phyloP scores from a whole-genome alignment of 345 rosid species.

The Melastoma malabathricum region DNA sequence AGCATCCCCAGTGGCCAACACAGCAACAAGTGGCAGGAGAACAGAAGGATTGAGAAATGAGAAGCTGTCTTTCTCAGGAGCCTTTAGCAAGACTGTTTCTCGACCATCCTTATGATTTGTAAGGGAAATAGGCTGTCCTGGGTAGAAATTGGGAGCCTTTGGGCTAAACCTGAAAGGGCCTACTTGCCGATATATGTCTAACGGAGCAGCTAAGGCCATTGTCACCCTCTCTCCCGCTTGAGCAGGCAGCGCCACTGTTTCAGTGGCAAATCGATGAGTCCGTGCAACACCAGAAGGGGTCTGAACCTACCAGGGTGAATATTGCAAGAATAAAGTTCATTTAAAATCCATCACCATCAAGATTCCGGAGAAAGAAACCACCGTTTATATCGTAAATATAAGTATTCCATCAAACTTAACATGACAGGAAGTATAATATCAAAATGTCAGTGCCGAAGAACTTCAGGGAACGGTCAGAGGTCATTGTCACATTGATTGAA shows the following conservation, averaged over 20 bases:
- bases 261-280: slow-evolving; percentile 86
- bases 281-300: slow-evolving; percentile 83
- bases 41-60: slow-evolving; percentile 46
- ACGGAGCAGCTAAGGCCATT: slow-evolving; percentile 75
- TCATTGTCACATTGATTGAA: too few relatives aligned
- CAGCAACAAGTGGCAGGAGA: slow-evolving; percentile 55
- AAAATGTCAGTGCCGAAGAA: too few relatives aligned
- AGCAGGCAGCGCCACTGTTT: slow-evolving; percentile 85
- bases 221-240: slow-evolving; percentile 94
- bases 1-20: slow-evolving; percentile 85
- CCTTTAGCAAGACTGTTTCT: slow-evolving; percentile 51
- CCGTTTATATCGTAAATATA: too few relatives aligned
- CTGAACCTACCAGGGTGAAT: slow-evolving; percentile 38
- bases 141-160: slow-evolving; percentile 58
- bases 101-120: slow-evolving; percentile 74
- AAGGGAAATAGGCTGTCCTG: slow-evolving; percentile 86
- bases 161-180: slow-evolving; percentile 79
- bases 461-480: too few relatives aligned
- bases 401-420: too few relatives aligned
- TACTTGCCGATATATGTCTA: slow-evolving; percentile 50
- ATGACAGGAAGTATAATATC: too few relatives aligned
- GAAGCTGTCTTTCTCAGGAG: slow-evolving; percentile 52
- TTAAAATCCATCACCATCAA: too few relatives aligned
- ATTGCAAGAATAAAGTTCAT: slow-evolving; percentile 2
- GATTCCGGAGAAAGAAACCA: too few relatives aligned